Evolutionary conservation across 495 filamentous ascomycete species (phyloP).

Genomic region (Lophiostoma macrostomum): DNA sequence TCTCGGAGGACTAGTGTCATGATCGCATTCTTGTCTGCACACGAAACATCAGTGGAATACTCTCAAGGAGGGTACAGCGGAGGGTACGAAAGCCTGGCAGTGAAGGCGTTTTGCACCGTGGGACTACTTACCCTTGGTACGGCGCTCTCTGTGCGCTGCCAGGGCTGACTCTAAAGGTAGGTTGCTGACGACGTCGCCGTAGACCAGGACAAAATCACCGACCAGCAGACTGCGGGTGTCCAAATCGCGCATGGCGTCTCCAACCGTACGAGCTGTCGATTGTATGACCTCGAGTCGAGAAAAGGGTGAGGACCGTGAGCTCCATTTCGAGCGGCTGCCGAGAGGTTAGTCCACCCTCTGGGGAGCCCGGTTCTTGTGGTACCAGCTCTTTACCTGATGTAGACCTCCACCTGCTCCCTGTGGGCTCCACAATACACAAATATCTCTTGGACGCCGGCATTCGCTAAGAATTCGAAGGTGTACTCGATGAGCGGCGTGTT

Average conservation of each 20-base stretch:
- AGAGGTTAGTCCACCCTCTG: background rate
- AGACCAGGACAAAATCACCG: conserved; percentile 87
- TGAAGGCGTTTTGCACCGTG: too few relatives aligned
- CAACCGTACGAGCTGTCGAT: conserved; percentile 81
- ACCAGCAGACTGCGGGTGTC: conserved; percentile 82
- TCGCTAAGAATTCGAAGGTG: conserved; percentile 92
- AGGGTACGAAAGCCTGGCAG: too few relatives aligned
- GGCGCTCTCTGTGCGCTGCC: conserved; percentile 72
- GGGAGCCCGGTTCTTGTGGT: background rate
- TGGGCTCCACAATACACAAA: conserved; percentile 90
- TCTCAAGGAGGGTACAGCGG: too few relatives aligned
- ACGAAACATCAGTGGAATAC: too few relatives aligned
- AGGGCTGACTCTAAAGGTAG: conserved; percentile 77
- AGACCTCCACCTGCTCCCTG: conserved; percentile 81
- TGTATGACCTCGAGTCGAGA: conserved; percentile 78
- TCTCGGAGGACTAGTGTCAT: conserved; percentile 95
- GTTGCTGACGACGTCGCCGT: conserved; percentile 93
- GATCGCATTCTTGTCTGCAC: conserved; percentile 94
- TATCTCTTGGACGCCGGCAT: conserved; percentile 86
- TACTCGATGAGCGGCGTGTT: conserved; percentile 97
- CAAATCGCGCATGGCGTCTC: conserved; percentile 92
- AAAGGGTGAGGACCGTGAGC: conserved; percentile 72
- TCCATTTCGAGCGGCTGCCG: conserved; percentile 60
- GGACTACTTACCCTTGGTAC: too few relatives aligned
- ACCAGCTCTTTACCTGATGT: conserved; percentile 57